phyloP scores from a whole-genome alignment of 2,329 filamentous ascomycete species.

The Verticillium nubilum region DNA sequence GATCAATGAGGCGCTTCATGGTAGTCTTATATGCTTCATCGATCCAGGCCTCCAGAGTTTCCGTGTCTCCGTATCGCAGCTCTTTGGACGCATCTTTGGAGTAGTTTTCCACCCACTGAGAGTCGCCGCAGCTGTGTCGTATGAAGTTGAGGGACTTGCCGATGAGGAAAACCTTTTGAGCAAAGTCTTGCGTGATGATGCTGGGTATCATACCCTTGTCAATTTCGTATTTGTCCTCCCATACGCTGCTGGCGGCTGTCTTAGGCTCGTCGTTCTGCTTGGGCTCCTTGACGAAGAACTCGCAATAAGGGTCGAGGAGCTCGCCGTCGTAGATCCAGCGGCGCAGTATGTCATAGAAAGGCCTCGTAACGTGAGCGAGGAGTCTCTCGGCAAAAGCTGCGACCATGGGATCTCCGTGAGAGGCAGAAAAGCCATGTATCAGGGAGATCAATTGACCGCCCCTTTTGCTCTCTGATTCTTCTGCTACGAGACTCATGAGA shows the following conservation, averaged over 20 bases:
- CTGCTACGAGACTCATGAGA: slow-evolving; percentile 89
- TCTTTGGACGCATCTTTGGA: slow-evolving; percentile 91
- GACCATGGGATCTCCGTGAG: slow-evolving; percentile 92
- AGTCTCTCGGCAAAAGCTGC: slow-evolving; percentile 88
- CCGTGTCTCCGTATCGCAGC: slow-evolving; percentile 86
- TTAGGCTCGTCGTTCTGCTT: slow-evolving; percentile 16
- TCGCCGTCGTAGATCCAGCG: slow-evolving; percentile 99
- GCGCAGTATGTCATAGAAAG: slow-evolving; percentile 93
- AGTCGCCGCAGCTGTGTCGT: slow-evolving; percentile 88
- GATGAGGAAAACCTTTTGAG: slow-evolving; percentile 93
- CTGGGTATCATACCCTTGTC: slow-evolving; percentile 82
- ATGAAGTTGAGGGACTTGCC: slow-evolving; percentile 99
- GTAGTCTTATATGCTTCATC: slow-evolving; percentile 97
- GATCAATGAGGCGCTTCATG: slow-evolving; percentile 87
- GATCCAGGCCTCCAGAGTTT: slow-evolving; percentile 85
- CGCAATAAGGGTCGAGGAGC: slow-evolving; percentile 88
- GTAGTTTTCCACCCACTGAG: slow-evolving; percentile 92
- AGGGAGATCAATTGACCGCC: slow-evolving; percentile 90
- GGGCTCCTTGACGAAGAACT: slow-evolving; percentile 85
- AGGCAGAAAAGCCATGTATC: slow-evolving; percentile 88
- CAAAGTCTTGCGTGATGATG: slow-evolving; percentile 90
- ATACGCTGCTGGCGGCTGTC: slow-evolving; percentile 1
- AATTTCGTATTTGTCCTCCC: slow-evolving; percentile 88
- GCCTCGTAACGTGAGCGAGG: slow-evolving; percentile 78
- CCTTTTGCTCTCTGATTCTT: slow-evolving; percentile 76